Evolutionary conservation across 768 basidiomycete genomes (phyloP).

Genomic region (Cystofilobasidium bisporidii): DNA sequence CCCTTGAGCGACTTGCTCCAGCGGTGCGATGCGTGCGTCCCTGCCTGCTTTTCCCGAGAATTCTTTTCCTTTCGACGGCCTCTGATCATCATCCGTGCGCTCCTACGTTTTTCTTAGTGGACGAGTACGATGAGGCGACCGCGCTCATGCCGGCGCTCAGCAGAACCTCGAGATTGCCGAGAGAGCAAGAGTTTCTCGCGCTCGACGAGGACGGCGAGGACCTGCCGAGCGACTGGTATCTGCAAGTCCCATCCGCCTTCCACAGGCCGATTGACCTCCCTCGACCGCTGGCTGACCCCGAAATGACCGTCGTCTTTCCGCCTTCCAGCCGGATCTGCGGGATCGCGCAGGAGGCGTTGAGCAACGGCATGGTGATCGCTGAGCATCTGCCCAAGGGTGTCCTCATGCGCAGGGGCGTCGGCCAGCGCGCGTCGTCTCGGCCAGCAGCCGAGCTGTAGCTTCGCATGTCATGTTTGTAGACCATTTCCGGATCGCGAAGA

Average conservation of each 20-base stretch:
- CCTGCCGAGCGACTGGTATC: conserved; percentile 68
- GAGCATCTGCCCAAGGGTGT: neutral
- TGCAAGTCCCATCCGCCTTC: conserved; percentile 43
- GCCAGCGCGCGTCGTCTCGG: no score
- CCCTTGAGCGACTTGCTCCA: neutral
- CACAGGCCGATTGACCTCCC: conserved; percentile 32
- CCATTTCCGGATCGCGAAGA: no score
- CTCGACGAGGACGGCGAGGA: conserved; percentile 66
- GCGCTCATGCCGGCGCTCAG: conserved; percentile 66
- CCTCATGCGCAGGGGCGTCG: neutral
- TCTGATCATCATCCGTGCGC: no score
- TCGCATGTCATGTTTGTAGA: no score
- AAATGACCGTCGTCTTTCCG: no score
- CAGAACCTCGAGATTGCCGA: conserved; percentile 52
- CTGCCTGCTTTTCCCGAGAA: no score
- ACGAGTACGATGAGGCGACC: conserved; percentile 41
- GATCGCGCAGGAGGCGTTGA: neutral
- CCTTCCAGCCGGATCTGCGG: neutral
- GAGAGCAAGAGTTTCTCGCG: conserved; percentile 49
- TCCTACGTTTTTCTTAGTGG: no score
- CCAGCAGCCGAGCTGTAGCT: no score
- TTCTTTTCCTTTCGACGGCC: no score
- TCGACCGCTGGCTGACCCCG: no score
- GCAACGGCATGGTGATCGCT: neutral
- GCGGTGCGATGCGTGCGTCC: conserved; percentile 20